A percentile compares a stretch with the other conserved stretches of the same genome.
phyloP scores from a whole-genome alignment of 305 asterid species.

The Ajuga reptans region DNA sequence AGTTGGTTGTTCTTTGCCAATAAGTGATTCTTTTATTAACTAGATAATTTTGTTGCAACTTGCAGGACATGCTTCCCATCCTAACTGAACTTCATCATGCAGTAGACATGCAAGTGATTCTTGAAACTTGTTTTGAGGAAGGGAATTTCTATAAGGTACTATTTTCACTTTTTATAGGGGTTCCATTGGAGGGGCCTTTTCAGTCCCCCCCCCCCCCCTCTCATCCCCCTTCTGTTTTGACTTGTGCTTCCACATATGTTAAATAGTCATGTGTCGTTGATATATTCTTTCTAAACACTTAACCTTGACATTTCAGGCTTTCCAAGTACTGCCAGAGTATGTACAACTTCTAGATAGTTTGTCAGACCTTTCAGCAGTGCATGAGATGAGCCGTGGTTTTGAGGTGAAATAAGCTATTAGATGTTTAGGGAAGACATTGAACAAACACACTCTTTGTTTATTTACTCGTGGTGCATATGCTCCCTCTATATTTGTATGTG shows the following conservation, averaged over 20 bases:
- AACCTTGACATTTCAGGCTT: constrained; percentile 58
- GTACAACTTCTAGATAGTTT: constrained; percentile 83
- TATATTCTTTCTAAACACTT: constrained; percentile 23
- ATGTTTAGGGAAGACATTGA: constrained; percentile 4
- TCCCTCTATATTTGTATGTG: constrained; percentile 10
- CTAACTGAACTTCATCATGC: constrained; percentile 78
- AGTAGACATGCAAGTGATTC: constrained; percentile 66
- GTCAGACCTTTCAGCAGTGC: constrained; percentile 75
- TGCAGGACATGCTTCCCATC: constrained; percentile 85
- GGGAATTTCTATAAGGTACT: constrained; percentile 84
- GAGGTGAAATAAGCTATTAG: constrained; percentile 54
- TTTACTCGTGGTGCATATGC: constrained; percentile 15
- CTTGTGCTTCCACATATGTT: constrained; percentile 17
- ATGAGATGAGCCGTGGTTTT: constrained; percentile 88
- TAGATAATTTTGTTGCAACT: constrained; percentile 20
- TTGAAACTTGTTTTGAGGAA: constrained; percentile 79
- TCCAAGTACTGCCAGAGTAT: constrained; percentile 88
- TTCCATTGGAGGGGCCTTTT: constrained; percentile 19
- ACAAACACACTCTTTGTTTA: constrained; percentile 12
- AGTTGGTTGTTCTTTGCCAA: constrained; percentile 6
- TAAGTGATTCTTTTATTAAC: constrained; percentile 12
- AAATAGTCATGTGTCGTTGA: constrained; percentile 14
- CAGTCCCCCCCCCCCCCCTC: no score
- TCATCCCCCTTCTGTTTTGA: constrained; percentile 8
- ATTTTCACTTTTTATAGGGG: constrained; percentile 28